These are phyloP conservation scores for Aaosphaeria pasadenensis DNA, from an alignment of 2,329 filamentous ascomycete genomes.

Conservation along the genomic window DNA sequence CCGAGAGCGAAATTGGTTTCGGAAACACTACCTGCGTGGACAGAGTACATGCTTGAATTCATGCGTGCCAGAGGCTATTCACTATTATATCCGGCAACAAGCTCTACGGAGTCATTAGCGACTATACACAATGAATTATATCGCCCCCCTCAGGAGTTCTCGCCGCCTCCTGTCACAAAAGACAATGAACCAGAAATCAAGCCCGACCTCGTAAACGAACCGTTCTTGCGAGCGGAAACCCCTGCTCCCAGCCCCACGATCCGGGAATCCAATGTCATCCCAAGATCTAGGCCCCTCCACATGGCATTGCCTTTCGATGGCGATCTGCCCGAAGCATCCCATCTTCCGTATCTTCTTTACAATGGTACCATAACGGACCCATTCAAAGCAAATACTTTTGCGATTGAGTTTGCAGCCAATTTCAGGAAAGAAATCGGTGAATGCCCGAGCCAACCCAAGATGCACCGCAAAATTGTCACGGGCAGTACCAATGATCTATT, in stretches of 20 bases:
- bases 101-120: constrained; percentile 55
- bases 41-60: constrained; percentile 74
- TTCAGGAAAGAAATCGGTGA: constrained; percentile 68
- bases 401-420: constrained; percentile 51
- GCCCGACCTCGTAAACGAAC: constrained; percentile 18
- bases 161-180: constrained; percentile 2
- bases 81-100: constrained; percentile 70
- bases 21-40: constrained; percentile 69
- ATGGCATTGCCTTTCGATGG: constrained; percentile 48
- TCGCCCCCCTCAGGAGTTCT: constrained; percentile 66
- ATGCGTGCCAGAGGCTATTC: constrained; percentile 74
- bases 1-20: constrained; percentile 50
- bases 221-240: constrained; percentile 38
- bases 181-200: constrained; percentile 4
- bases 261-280: constrained; percentile 47
- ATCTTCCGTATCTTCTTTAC: constrained; percentile 62
- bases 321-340: constrained; percentile 46
- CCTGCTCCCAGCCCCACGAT: constrained; percentile 24
- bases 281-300: constrained; percentile 46
- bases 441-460: constrained; percentile 48
- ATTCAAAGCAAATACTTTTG: constrained; percentile 42
- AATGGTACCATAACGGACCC: constrained; percentile 53
- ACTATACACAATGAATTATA: constrained; percentile 76
- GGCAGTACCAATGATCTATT: constrained; percentile 61
- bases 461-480: constrained; percentile 30